Conservation (phyloP, 2,329 filamentous ascomycete genomes). For the Grosmannia penicillata region DNA sequence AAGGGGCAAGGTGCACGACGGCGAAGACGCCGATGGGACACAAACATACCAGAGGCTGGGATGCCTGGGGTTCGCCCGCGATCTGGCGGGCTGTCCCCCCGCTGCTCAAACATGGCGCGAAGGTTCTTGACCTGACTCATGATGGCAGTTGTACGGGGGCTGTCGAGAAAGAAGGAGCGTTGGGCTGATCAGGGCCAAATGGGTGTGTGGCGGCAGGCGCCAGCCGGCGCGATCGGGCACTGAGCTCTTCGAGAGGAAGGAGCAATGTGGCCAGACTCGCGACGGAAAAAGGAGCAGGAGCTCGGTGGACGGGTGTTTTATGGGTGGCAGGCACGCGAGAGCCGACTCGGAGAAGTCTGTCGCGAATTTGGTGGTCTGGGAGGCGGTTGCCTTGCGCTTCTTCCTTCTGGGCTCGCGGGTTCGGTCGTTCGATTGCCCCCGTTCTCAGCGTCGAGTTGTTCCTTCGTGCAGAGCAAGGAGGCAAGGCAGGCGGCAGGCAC, state of each 20-base stretch:
- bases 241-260: background rate
- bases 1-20: background rate
- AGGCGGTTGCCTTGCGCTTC: too few relatives aligned
- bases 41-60: slow-evolving; percentile 27
- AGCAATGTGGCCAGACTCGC: background rate
- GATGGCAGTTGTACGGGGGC: slow-evolving; percentile 21
- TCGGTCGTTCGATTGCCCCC: too few relatives aligned
- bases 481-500: too few relatives aligned
- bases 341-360: too few relatives aligned
- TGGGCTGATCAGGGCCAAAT: too few relatives aligned
- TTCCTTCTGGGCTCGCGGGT: too few relatives aligned
- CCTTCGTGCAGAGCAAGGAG: too few relatives aligned
- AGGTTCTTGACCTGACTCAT: slow-evolving; percentile 62
- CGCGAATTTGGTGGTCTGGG: too few relatives aligned
- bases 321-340: too few relatives aligned
- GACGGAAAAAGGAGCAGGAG: background rate
- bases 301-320: background rate
- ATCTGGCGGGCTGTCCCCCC: slow-evolving; percentile 50
- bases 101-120: slow-evolving; percentile 68
- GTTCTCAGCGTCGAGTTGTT: too few relatives aligned
- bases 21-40: too few relatives aligned
- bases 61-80: slow-evolving; percentile 53
- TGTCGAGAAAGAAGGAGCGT: too few relatives aligned
- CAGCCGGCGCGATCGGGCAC: slow-evolving; percentile 4
- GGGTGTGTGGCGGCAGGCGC: slow-evolving; percentile 4